Percentiles rank a stretch among this genome's conserved stretches.
Evolutionary conservation across 2,329 filamentous ascomycete genomes (phyloP).

Genomic region (Botryotinia calthae): DNA sequence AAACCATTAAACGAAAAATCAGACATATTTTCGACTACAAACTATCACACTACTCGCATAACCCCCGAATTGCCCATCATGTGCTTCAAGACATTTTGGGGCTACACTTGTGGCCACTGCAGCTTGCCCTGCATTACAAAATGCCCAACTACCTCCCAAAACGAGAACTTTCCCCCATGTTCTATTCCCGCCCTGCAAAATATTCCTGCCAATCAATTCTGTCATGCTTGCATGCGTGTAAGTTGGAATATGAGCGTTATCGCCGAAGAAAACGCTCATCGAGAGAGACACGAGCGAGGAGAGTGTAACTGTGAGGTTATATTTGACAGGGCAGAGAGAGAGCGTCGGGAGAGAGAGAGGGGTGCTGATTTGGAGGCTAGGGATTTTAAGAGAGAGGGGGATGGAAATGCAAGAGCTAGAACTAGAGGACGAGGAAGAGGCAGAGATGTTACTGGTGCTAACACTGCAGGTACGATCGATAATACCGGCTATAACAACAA

Average conservation of each 20-base stretch:
- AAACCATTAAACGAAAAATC: background rate
- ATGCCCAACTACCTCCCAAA: slow-evolving; percentile 41
- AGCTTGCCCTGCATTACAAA: slow-evolving; percentile 42
- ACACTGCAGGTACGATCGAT: background rate
- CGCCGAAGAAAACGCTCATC: slow-evolving; percentile 33
- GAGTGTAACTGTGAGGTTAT: slow-evolving; percentile 34
- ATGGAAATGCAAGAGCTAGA: background rate
- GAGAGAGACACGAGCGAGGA: slow-evolving; percentile 25
- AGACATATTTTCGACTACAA: background rate
- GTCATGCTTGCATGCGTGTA: slow-evolving; percentile 35
- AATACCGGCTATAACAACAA: background rate
- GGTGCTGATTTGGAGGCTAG: background rate
- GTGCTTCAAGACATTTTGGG: slow-evolving; percentile 48
- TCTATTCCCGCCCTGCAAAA: slow-evolving; percentile 32
- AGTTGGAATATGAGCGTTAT: slow-evolving; percentile 36
- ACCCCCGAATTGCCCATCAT: slow-evolving; percentile 35
- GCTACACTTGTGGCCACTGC: slow-evolving; percentile 50
- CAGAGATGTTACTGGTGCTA: background rate
- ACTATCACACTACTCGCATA: background rate
- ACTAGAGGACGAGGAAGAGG: background rate
- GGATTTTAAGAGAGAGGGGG: background rate
- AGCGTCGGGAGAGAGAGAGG: slow-evolving; percentile 20
- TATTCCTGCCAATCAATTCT: slow-evolving; percentile 30
- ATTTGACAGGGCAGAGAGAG: slow-evolving; percentile 31
- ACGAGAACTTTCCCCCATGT: slow-evolving; percentile 33